Conservation (phyloP, 139 green algal species). For the Diplosphaera chodatii region DNA sequence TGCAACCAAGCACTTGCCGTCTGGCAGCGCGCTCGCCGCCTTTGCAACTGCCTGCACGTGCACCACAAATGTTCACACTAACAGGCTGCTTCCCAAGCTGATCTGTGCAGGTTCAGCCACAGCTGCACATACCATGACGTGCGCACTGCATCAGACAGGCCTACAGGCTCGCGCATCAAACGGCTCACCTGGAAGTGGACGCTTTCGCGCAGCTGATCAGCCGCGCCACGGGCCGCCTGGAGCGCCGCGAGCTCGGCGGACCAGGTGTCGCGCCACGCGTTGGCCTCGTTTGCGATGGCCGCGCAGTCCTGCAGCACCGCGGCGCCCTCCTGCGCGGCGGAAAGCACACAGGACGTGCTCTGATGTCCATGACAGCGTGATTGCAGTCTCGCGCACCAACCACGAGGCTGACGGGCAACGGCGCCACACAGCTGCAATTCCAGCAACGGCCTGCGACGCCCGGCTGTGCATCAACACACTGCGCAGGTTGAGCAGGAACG, state of each 20-base stretch:
- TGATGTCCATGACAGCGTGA: too few species aligned
- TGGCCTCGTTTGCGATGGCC: slow-evolving; percentile 1
- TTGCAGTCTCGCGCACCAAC: too few species aligned
- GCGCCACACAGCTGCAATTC: too few species aligned
- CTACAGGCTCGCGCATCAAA: too few species aligned
- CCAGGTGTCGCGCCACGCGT: slow-evolving; percentile 2
- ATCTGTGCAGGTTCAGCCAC: too few species aligned
- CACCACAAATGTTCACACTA: too few species aligned
- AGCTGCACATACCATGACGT: too few species aligned
- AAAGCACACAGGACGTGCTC: background rate
- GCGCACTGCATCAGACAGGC: too few species aligned
- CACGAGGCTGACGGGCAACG: too few species aligned
- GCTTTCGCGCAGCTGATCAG: slow-evolving; percentile 1
- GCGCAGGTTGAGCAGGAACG: background rate
- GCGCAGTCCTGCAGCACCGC: slow-evolving; percentile 4
- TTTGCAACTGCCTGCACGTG: background rate
- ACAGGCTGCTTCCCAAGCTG: too few species aligned
- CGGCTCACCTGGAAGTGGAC: slow-evolving; percentile 16
- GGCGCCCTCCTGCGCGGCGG: slow-evolving; percentile 2
- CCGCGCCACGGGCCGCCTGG: background rate
- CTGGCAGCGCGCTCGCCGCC: background rate
- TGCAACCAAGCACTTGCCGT: background rate
- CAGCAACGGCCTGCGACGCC: too few species aligned
- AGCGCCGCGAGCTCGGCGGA: background rate
- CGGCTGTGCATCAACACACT: too few species aligned